Conservation (phyloP, 306 rosid species). For the Cucumis sativus region DNA sequence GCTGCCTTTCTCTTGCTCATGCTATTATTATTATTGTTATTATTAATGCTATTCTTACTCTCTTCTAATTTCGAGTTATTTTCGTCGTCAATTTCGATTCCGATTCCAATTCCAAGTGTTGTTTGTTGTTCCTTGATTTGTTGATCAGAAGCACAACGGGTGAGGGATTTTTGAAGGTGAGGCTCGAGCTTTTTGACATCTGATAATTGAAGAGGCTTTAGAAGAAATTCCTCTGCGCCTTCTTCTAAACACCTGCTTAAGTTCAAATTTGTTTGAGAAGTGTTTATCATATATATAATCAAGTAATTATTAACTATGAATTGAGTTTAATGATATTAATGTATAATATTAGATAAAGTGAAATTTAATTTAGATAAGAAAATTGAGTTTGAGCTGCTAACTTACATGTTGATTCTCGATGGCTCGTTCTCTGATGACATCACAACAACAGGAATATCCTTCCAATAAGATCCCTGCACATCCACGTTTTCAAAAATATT, state of each 20-base stretch:
- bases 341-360: background rate
- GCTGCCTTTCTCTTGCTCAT: background rate
- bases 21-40: background rate
- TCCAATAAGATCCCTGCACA: slow-evolving; percentile 89
- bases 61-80: background rate
- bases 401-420: slow-evolving; percentile 72
- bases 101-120: background rate
- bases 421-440: slow-evolving; percentile 99
- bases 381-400: background rate
- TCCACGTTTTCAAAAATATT: background rate
- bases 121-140: slow-evolving; percentile 10
- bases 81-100: background rate
- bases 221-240: slow-evolving; percentile 87
- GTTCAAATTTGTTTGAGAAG: background rate
- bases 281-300: background rate
- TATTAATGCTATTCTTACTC: background rate
- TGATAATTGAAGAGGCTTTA: slow-evolving; percentile 75
- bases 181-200: slow-evolving; percentile 76
- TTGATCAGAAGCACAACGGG: slow-evolving; percentile 10
- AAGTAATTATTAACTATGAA: no score
- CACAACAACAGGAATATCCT: slow-evolving; percentile 81
- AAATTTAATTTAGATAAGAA: no score
- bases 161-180: slow-evolving; percentile 38
- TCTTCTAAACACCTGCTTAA: slow-evolving; percentile 76
- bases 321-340: no score